These are phyloP conservation scores for Colletotrichum sp. DNA, from an alignment of 2,329 filamentous ascomycete genomes.

Conservation along the genomic window DNA sequence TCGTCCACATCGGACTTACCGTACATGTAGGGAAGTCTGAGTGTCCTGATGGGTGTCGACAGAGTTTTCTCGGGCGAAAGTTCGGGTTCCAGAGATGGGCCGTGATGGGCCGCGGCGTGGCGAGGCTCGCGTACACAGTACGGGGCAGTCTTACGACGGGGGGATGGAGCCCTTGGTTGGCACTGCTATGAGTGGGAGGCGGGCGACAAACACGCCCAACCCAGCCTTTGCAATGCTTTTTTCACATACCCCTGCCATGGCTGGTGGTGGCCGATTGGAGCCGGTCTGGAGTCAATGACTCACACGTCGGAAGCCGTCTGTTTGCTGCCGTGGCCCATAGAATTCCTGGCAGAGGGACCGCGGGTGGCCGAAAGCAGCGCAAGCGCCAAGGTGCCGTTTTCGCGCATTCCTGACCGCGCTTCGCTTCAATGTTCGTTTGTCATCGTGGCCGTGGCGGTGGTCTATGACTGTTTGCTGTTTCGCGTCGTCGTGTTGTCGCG, in stretches of 20 bases:
- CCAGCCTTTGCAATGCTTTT: conserved; percentile 14
- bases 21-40: not conserved
- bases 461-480: not conserved
- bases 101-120: conserved; percentile 14
- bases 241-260: not conserved
- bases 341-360: conserved; percentile 11
- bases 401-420: not conserved
- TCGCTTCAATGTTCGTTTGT: not conserved
- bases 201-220: conserved; percentile 1
- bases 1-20: not conserved
- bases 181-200: not conserved
- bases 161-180: not conserved
- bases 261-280: conserved; percentile 11
- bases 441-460: not conserved
- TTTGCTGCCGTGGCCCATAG: conserved; percentile 11
- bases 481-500: conserved; percentile 8
- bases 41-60: not conserved
- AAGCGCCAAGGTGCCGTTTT: conserved; percentile 11
- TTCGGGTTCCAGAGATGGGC: not conserved
- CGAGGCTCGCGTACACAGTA: conserved; percentile 21
- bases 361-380: conserved; percentile 16
- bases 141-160: not conserved
- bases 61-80: conserved; percentile 14
- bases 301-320: conserved; percentile 22
- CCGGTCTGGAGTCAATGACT: conserved; percentile 22